A percentile compares a stretch with the other conserved stretches of the same genome.
These are phyloP conservation scores for Rhynchospora breviuscula DNA, from an alignment of 176 grass and related monocot species.

Conservation along the genomic window DNA sequence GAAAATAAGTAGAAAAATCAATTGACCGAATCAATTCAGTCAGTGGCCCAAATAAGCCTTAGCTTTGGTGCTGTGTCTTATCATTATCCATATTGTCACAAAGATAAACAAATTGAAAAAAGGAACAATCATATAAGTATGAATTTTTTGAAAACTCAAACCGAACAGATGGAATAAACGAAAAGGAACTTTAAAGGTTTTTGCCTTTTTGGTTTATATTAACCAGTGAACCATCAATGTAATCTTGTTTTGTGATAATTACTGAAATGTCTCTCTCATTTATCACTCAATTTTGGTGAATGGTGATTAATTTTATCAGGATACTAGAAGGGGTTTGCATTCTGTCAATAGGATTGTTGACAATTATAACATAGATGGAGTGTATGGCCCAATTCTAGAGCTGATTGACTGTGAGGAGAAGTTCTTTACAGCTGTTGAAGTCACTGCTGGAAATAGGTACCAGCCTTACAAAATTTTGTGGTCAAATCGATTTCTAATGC, in stretches of 20 bases:
- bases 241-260: conserved; percentile 1
- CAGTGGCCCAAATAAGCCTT: background rate
- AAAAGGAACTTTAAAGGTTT: background rate
- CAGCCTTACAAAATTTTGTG: background rate
- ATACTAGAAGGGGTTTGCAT: conserved; percentile 93
- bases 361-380: conserved; percentile 67
- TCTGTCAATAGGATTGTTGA: conserved; percentile 89
- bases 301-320: conserved; percentile 42
- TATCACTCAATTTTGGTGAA: background rate
- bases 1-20: background rate
- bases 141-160: background rate
- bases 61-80: background rate
- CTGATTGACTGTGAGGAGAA: conserved; percentile 92
- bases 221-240: background rate
- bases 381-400: conserved; percentile 92
- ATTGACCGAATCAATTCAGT: background rate
- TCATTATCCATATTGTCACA: background rate
- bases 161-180: background rate
- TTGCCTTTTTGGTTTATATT: background rate
- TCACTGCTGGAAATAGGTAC: conserved; percentile 90
- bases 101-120: background rate
- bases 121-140: background rate
- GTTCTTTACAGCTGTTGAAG: conserved; percentile 98
- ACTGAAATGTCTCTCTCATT: background rate
- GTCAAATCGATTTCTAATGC: background rate